Base-by-base conservation (phyloP, 371 early-diverging fungal species). In the Saksenaea oblongispora region DNA sequence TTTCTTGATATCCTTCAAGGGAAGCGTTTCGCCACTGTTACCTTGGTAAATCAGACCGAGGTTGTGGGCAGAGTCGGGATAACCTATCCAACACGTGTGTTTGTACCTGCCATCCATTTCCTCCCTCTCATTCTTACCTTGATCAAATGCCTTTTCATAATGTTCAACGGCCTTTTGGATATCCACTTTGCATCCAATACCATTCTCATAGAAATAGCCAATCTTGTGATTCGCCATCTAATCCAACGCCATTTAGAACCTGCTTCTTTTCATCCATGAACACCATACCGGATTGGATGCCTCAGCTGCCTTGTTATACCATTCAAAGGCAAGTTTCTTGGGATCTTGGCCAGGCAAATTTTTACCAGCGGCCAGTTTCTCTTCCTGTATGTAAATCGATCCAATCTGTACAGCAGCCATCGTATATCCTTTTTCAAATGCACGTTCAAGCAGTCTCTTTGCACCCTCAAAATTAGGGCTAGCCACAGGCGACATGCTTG, bases 371-470 rank as follows among this genome's bases (percentile, higher is more conserved):
- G 85, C 85, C 54, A 81, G 70, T 62, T 81, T 81, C 42, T 74
- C 74, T 64, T 86, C 87, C 64, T 84, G 85, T 51, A 76, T 66
- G 61, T 84, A 86, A 41, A 84, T 71, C 3, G 84, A 84, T 0
- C 85, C 85, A 37, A 84, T 70, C 64, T 86, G 87, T 15, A 84
- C 87, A 31, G 83, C 85, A 28, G 85, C 85, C 87, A 86, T 84
- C 10, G 84, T 72, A 67, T 80, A 84, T 0, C 75, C 75, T 60
- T 78, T 70, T 13, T 79, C 75, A 37, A 86, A 75, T n/a, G 84
- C 84, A 62, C 76, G 74, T 53, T 84, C 84, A 28, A 84, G 74
- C 22, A 81, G 71, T 26, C 36, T 59, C 63, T 84, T 86, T 14
- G 87, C 87, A 28, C 82, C 78, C 35, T 76, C 74, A 67, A 86